Base-by-base conservation (phyloP, 169 alveolate species). In the Neospora caninum region DNA sequence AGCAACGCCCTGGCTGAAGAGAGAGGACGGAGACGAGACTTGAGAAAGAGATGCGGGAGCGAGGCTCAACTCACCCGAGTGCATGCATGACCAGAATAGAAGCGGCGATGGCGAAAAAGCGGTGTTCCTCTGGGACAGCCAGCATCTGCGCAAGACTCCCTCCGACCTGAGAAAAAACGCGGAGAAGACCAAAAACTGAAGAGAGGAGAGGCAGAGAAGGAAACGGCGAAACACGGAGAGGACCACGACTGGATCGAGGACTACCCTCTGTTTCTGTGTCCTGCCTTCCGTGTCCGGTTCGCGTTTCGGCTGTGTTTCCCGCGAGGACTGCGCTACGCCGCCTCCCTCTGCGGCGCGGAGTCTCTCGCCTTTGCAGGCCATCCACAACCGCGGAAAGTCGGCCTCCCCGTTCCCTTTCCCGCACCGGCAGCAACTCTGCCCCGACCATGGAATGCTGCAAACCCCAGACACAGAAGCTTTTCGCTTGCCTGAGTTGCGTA, bases 401-500 rank as follows among this genome's bases (percentile, higher is more conserved):
- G 58, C 58, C 58, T 49, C 58, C 58, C 4, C 58, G 4, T 49
- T 13, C 58, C 58, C 58, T 49, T 4, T 13, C 58, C 13, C 13
- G 4, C n/a, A n/a, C n/a, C n/a, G n/a, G n/a, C n/a, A n/a, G n/a
- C 58, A 4, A 49, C 58, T 49, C 58, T 49, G 58, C 58, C 4
- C 58, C 22, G 13, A 13, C 58, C 22, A 7, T 13, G 4, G 58
- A 49, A 49, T 13, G 58, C 58, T 13, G 58, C 58, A 49, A 49
- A 49, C 22, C 4, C 4, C 22, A 49, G 4, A 4, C 58, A 49
- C 13, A n/a, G 64, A 18, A 53, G 64, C 64, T 22, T 64, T 27
- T 64, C 31, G 0, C 86, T 78, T n/a, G n/a, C 86, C 45, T 78
- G 86, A 78, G 86, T 78, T 10, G 86, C 86, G 86, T 78, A 78